Conservation (phyloP, 169 alveolate genomes). For the Plasmodium relictum region DNA sequence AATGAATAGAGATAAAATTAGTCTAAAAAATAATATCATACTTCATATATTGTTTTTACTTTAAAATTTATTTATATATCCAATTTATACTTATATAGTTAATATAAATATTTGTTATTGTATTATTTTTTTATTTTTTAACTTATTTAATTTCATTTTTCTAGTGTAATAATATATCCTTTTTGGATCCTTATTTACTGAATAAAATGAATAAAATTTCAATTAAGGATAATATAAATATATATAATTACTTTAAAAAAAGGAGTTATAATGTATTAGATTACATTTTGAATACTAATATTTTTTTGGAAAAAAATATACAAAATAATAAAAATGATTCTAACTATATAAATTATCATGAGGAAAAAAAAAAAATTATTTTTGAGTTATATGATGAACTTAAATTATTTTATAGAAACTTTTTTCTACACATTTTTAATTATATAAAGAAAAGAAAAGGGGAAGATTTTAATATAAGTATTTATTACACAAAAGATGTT, state of each 20-base stretch:
- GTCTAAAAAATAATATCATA: too few relatives aligned
- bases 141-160: not conserved
- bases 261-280: conserved; percentile 30
- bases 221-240: conserved; percentile 36
- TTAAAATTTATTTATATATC: not conserved
- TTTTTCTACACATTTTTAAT: conserved; percentile 57
- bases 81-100: not conserved
- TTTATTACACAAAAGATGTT: conserved; percentile 24
- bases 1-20: not conserved
- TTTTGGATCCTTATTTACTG: conserved; percentile 51
- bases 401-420: conserved; percentile 54
- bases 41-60: too few relatives aligned
- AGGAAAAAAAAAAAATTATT: conserved; percentile 42
- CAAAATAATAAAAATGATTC: conserved; percentile 36
- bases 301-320: conserved; percentile 25
- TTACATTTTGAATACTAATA: conserved; percentile 21
- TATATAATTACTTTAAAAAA: conserved; percentile 62
- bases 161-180: conserved; percentile 59
- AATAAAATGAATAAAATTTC: conserved; percentile 59
- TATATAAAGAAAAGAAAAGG: conserved; percentile 59
- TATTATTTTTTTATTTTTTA: not conserved
- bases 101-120: too few relatives aligned
- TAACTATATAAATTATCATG: conserved; percentile 33
- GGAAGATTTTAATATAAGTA: conserved; percentile 22
- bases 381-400: conserved; percentile 38